Percentiles rank a stretch among this genome's conserved stretches.
Evolutionary conservation across 306 rosid species (phyloP).

Genomic region (Fragaria vesca): DNA sequence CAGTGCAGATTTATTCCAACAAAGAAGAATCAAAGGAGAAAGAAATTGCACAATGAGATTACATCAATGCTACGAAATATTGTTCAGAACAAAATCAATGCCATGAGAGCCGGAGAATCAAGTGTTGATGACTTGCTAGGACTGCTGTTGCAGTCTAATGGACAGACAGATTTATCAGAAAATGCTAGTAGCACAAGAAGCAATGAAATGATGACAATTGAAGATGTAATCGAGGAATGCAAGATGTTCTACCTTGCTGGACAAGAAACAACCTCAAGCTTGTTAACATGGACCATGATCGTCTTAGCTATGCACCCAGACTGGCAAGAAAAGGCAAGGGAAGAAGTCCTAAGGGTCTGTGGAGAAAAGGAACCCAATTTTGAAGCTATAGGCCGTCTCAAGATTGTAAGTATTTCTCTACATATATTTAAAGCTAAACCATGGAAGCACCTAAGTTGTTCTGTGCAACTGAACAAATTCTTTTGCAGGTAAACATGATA

Average conservation of each 20-base stretch:
- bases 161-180: constrained; percentile 26
- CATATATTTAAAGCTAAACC: not conserved
- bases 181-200: not conserved
- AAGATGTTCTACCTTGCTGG: constrained; percentile 55
- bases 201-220: constrained; percentile 36
- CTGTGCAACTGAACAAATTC: not conserved
- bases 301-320: constrained; percentile 50
- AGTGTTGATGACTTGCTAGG: constrained; percentile 43
- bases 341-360: constrained; percentile 43
- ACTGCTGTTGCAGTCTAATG: constrained; percentile 36
- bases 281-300: constrained; percentile 45
- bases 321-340: constrained; percentile 59
- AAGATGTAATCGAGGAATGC: constrained; percentile 54
- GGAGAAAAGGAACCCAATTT: constrained; percentile 35
- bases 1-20: constrained; percentile 46
- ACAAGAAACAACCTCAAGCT: constrained; percentile 49
- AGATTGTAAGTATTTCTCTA: constrained; percentile 34
- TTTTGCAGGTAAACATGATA: constrained; percentile 49
- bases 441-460: not conserved
- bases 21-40: constrained; percentile 43
- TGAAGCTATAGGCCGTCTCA: constrained; percentile 41
- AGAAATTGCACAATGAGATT: constrained; percentile 38
- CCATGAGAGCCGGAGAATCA: constrained; percentile 25
- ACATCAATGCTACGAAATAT: constrained; percentile 33
- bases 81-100: constrained; percentile 31